Conservation (phyloP, 2,329 filamentous ascomycete genomes). For the Sporothrix brasiliensis region DNA sequence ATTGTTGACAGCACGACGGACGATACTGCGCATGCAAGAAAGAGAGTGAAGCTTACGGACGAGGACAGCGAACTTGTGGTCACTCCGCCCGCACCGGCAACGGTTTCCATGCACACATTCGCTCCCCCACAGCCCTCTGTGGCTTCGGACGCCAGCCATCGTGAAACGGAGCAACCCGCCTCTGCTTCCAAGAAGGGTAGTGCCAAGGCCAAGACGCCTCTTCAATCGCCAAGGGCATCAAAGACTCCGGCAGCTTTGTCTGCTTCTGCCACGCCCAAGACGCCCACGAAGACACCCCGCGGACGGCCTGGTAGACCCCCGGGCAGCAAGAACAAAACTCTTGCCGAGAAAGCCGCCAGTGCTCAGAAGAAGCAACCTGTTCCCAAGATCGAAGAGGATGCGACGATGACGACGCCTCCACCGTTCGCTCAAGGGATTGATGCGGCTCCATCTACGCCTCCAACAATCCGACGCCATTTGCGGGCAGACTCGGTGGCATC, state of each 20-base stretch:
- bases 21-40: conserved; percentile 40
- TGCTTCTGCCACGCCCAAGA: conserved; percentile 23
- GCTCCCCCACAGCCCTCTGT: not conserved
- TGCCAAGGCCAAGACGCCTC: conserved; percentile 12
- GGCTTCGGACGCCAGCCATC: not conserved
- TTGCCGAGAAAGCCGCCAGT: conserved; percentile 22
- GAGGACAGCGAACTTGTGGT: conserved; percentile 8
- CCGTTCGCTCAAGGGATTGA: not conserved
- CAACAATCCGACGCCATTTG: not conserved
- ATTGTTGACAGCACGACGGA: conserved; percentile 13
- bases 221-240: conserved; percentile 2
- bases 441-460: not conserved
- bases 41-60: conserved; percentile 45
- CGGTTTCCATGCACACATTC: not conserved
- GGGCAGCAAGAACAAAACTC: conserved; percentile 28
- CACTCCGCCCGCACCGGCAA: not conserved
- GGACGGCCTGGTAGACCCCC: conserved; percentile 20
- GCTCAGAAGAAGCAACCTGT: not conserved
- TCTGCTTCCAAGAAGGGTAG: conserved; percentile 3
- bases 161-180: not conserved
- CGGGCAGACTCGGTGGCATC: conserved; percentile 8
- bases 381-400: not conserved
- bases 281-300: conserved; percentile 26
- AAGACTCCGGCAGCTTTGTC: not conserved
- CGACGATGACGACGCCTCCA: not conserved